A percentile compares a stretch with the other conserved stretches of the same genome.
Conservation (phyloP, 2,329 filamentous ascomycete genomes). For the Cladosporium sp. region DNA sequence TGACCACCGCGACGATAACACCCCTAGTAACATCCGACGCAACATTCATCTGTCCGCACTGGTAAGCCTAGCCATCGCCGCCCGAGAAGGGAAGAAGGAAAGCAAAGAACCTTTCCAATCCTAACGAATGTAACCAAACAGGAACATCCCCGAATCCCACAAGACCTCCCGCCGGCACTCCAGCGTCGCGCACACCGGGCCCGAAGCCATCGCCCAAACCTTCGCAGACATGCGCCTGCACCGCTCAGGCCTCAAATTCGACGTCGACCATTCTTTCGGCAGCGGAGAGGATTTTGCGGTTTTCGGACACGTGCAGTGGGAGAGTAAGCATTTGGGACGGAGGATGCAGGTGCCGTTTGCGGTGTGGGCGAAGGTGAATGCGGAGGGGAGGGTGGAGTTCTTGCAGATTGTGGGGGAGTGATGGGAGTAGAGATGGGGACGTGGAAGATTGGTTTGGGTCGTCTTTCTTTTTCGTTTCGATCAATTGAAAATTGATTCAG, state of each 20-base stretch:
- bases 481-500: too few species aligned
- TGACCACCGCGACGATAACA: background rate
- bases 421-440: background rate
- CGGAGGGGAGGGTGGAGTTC: conserved; percentile 4
- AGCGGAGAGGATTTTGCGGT: background rate
- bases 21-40: background rate
- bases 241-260: background rate
- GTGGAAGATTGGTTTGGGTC: background rate
- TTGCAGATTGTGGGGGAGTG: conserved; percentile 9
- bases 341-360: conserved; percentile 6
- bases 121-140: background rate
- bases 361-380: conserved; percentile 7
- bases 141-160: conserved; percentile 3
- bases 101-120: too few species aligned
- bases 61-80: background rate
- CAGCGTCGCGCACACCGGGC: conserved; percentile 4
- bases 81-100: too few species aligned
- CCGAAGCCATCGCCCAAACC: background rate
- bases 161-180: background rate
- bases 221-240: conserved; percentile 2
- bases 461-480: background rate
- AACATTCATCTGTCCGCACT: conserved; percentile 4
- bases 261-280: background rate
- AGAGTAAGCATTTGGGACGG: background rate
- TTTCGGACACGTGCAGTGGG: conserved; percentile 4